Evolutionary conservation across 805 yeast species (phyloP), one percentile per base, ranked within the genome.

Genomic region (Tetrapisispora namnaoensis): DNA sequence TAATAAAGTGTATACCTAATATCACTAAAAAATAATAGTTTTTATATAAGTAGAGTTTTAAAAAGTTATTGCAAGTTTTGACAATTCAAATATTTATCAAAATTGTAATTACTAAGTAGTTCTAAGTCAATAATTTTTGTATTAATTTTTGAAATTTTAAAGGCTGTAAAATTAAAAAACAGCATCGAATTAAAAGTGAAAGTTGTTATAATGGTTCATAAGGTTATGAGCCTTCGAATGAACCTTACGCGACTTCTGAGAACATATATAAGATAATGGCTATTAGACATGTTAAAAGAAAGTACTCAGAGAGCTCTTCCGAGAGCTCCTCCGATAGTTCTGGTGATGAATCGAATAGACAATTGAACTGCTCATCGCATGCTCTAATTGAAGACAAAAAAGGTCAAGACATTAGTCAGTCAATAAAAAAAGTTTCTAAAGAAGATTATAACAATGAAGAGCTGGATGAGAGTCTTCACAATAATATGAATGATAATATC

Each of bases 231-330:
- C 4, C 8, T 6, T 24, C 8, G 28, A 24, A 24, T 24, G 4
- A 8, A 24, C 28, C 11, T 4, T 13, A 17, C 4, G 38, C 7
- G 6, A 8, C 8, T 24, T 24, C 8, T 6, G 28, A 24, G 28
- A 24, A 24, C 8, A 8, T 24, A 24, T 24, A 6, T 8, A 24
- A 24, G 28, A 11, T 5, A 18, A 60, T 60, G 64, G 58, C 52
- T 5, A 46, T 54, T n/a, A 49, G 62, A 41, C 59, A 58, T 45
- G 54, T 58, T 37, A 55, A 52, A 46, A 56, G 50, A 35, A 47
- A 39, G 21, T 35, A 35, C 32, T 20, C 21, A 6, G 44, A 27
- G n/a, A 35, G 41, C 14, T 45, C 44, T 17, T 28, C 48, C 4
- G 47, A 40, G 9, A 42, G 42, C 5, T 14, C 17, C 4, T 34